Evolutionary conservation across 2,329 filamentous ascomycete genomes (phyloP).

Genomic region (Paecilomyces formosus): DNA sequence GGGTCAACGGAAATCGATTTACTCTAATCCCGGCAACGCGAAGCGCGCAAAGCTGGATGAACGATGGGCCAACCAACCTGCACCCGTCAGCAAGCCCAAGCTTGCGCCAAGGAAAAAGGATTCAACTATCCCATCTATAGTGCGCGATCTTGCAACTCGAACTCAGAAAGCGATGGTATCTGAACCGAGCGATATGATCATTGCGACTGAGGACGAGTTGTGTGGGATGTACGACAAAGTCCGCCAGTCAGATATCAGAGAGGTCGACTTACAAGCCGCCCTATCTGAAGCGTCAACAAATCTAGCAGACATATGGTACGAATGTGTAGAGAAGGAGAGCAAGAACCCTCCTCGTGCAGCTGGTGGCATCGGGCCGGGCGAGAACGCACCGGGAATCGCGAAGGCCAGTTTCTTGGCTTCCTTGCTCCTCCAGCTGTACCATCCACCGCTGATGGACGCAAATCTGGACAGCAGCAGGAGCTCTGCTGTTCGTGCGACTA

Average conservation of each 20-base stretch:
- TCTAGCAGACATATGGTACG: slow-evolving; percentile 27
- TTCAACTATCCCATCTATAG: slow-evolving; percentile 62
- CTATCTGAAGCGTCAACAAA: slow-evolving; percentile 28
- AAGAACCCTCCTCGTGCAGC: slow-evolving; percentile 31
- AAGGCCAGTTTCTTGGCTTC: slow-evolving; percentile 75
- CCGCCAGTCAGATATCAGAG: slow-evolving; percentile 22
- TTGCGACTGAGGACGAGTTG: slow-evolving; percentile 67
- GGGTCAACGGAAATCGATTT: slow-evolving; percentile 28
- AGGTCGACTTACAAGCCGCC: slow-evolving; percentile 20
- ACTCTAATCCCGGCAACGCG: slow-evolving; percentile 35
- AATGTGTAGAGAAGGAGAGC: slow-evolving; percentile 36
- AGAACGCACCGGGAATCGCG: slow-evolving; percentile 55
- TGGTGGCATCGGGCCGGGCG: slow-evolving; percentile 59
- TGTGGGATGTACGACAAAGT: slow-evolving; percentile 52
- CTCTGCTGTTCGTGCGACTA: slow-evolving; percentile 16
- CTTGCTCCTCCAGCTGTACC: slow-evolving; percentile 70
- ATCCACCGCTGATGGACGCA: slow-evolving; percentile 46
- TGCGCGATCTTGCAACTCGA: slow-evolving; percentile 58
- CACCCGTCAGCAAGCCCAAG: slow-evolving; percentile 23
- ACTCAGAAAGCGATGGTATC: slow-evolving; percentile 52
- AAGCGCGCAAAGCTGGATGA: slow-evolving; percentile 37
- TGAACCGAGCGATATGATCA: slow-evolving; percentile 65
- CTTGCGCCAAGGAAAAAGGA: slow-evolving; percentile 40
- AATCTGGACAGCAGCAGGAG: slow-evolving; percentile 14
- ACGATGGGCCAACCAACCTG: slow-evolving; percentile 25